These are phyloP conservation scores for Chlorella sorokiniana DNA, from an alignment of 139 green algal genomes.

Conservation along the genomic window DNA sequence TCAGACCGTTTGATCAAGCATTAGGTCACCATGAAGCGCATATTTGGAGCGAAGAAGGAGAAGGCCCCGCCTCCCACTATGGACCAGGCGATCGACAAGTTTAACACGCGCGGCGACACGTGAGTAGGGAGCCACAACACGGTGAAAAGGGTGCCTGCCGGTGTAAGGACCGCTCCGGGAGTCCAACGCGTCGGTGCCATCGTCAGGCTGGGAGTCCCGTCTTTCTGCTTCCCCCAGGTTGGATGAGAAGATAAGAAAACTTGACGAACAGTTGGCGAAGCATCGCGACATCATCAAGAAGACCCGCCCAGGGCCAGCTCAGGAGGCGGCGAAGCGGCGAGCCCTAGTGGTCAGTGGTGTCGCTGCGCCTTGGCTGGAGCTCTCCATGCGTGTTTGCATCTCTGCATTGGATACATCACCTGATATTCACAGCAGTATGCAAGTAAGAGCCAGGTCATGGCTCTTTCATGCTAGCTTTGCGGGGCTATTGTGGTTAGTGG, in stretches of 20 bases:
- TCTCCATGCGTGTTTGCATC: no score
- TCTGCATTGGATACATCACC: no score
- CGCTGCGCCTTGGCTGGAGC: neutral
- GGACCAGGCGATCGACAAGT: conserved; percentile 70
- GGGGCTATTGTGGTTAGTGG: neutral
- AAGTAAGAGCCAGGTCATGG: no score
- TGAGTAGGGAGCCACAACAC: conserved; percentile 39
- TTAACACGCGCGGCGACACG: conserved; percentile 59
- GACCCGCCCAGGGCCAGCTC: conserved; percentile 83
- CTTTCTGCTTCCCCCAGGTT: conserved; percentile 69
- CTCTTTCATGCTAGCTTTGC: neutral
- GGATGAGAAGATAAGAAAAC: conserved; percentile 93
- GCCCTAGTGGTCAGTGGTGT: conserved; percentile 68
- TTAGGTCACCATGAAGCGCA: conserved; percentile 74
- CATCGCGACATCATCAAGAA: conserved; percentile 88
- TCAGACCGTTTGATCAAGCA: no score
- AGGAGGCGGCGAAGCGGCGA: conserved; percentile 88
- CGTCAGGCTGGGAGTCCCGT: neutral
- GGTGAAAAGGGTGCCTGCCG: neutral
- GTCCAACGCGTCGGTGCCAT: neutral
- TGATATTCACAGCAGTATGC: no score
- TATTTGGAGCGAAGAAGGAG: conserved; percentile 91
- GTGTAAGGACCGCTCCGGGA: neutral
- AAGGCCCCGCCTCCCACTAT: conserved; percentile 72
- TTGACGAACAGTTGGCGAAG: conserved; percentile 92